Evolutionary conservation across 2,329 filamentous ascomycete genomes (phyloP), one percentile per base, ranked within the genome.

Genomic region (Ciborinia camelliae): DNA sequence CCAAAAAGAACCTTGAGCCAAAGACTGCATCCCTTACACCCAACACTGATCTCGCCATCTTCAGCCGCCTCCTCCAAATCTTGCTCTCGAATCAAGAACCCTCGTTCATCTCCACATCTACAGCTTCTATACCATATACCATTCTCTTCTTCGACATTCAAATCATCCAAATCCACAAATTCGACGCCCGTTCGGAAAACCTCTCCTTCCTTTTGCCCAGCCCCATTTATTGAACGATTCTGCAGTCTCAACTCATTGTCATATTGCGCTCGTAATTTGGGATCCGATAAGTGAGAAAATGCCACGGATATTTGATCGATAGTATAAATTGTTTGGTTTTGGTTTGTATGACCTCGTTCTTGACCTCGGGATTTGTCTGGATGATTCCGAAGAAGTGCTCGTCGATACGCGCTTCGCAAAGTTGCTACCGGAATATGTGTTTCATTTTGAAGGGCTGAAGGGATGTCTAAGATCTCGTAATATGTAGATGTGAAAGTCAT

Each of bases 1-100:
- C 83, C 84, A 78, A 89, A 90, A 59, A 86, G 80, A 45, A 90
- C 85, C 64, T 82, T 81, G 60, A 89, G 74, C 86, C 86, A 89
- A 53, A 90, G 77, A 72, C 86, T 89, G 69, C 87, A 90, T 70
- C 88, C 86, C 64, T 80, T 79, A 71, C 87, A 90, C 14, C 84
- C 86, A 48, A 90, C 86, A 74, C 88, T 79, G 54, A 89, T 75
- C 72, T 87, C 84, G 10, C 86, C 83, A 67, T 83, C 79, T 59
- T 84, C 82, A 53, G 79, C 81, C 47, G 81, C 83, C 72, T 83
- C 84, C 68, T 86, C 83, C 57, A 90, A 76, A 72, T 89, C 85
- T 10, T 74, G 75, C 75, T 89, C 86, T 20, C 75, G 77, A 67
- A 89, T 82, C 35, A 81, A 74, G 72, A 85, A 90, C 1, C 86